phyloP scores from a whole-genome alignment of 345 rosid species.

The Microcos paniculata region DNA sequence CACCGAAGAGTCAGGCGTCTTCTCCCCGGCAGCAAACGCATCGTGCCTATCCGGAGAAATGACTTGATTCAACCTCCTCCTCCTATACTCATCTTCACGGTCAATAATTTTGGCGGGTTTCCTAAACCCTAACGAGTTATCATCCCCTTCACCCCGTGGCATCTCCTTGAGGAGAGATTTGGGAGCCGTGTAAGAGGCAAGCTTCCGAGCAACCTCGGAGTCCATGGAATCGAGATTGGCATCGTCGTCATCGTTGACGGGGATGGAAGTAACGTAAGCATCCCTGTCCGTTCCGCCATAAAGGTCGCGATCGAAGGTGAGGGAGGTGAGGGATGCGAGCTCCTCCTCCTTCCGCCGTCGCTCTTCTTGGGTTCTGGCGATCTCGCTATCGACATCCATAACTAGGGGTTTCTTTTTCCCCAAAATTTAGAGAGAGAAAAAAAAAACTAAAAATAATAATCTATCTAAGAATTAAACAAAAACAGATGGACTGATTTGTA shows the following conservation, averaged over 20 bases:
- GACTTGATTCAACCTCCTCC: slow-evolving; percentile 75
- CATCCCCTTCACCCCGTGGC: slow-evolving; percentile 63
- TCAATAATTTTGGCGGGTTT: slow-evolving; percentile 74
- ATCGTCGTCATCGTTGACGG: slow-evolving; percentile 87
- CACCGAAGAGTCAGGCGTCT: slow-evolving; percentile 81
- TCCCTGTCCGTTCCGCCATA: slow-evolving; percentile 75
- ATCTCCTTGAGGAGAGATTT: slow-evolving; percentile 73
- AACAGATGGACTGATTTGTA: neutral
- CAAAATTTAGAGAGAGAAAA: neutral
- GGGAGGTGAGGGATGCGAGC: slow-evolving; percentile 65
- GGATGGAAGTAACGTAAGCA: slow-evolving; percentile 65
- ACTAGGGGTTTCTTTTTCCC: neutral
- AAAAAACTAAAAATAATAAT: neutral
- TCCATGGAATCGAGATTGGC: slow-evolving; percentile 53
- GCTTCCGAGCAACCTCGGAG: slow-evolving; percentile 68
- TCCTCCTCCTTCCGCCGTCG: slow-evolving; percentile 68
- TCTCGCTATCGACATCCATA: slow-evolving; percentile 62
- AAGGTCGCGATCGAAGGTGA: slow-evolving; percentile 75
- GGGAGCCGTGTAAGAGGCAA: slow-evolving; percentile 91
- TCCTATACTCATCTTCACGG: slow-evolving; percentile 89
- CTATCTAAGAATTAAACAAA: neutral
- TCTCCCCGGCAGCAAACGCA: slow-evolving; percentile 86
- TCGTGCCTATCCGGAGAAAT: slow-evolving; percentile 95
- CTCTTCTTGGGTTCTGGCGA: slow-evolving; percentile 85
- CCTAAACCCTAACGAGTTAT: slow-evolving; percentile 46